These are phyloP conservation scores for Diaporthe amygdali DNA, from an alignment of 2,329 filamentous ascomycete species.

Conservation along the genomic window DNA sequence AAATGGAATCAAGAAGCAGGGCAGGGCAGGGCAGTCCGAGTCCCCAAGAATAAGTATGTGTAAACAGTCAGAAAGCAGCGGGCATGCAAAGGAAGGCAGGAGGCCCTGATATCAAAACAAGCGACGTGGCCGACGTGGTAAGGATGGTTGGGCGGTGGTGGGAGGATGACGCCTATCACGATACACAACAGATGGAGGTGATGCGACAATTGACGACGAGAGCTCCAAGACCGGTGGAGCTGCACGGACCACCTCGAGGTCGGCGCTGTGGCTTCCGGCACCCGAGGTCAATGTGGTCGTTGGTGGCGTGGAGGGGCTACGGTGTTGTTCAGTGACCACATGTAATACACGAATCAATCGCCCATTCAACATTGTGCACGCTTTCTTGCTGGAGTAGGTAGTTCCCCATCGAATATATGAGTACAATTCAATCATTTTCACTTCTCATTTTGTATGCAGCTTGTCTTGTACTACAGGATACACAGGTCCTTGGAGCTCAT, in stretches of 20 bases:
- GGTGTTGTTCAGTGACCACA: too few relatives aligned
- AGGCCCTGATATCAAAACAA: slow-evolving; percentile 12
- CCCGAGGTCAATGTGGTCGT: background rate
- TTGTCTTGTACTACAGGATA: background rate
- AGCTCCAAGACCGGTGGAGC: slow-evolving; percentile 6
- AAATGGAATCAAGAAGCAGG: background rate
- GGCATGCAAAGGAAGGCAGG: background rate
- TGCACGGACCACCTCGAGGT: background rate
- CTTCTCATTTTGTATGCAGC: too few relatives aligned
- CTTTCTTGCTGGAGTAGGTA: too few relatives aligned
- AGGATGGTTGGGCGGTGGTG: slow-evolving; percentile 1
- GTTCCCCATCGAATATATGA: background rate
- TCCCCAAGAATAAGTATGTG: background rate
- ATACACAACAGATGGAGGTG: background rate
- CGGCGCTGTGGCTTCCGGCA: slow-evolving; percentile 8
- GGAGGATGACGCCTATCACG: background rate
- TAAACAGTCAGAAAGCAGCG: background rate
- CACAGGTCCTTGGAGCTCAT: background rate
- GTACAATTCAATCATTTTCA: background rate
- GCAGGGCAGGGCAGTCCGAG: background rate
- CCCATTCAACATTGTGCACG: too few relatives aligned
- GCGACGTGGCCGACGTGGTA: background rate
- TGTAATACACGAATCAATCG: too few relatives aligned
- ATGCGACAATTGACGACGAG: slow-evolving; percentile 15
- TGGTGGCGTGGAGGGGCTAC: too few relatives aligned